Percentiles rank a stretch among this genome's conserved stretches.
Conservation (phyloP, 306 rosid species). For the Hippophae tibetana region DNA sequence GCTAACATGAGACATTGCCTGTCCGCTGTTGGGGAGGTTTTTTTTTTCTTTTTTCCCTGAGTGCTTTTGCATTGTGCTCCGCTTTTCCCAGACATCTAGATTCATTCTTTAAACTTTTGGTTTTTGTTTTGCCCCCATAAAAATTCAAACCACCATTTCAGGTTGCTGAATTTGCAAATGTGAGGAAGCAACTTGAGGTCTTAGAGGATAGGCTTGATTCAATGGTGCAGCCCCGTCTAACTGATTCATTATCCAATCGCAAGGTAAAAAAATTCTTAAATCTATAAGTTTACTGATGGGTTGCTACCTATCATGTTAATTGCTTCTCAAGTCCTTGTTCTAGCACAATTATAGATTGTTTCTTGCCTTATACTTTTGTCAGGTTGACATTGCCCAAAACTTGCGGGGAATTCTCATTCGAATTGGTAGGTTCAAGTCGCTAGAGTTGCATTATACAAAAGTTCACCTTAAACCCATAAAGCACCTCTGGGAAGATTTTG, state of each 20-base stretch:
- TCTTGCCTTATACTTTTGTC: conserved; percentile 8
- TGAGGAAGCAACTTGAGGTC: conserved; percentile 95
- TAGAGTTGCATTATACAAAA: conserved; percentile 80
- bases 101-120: background rate
- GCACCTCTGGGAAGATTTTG: conserved; percentile 90
- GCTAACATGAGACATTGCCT: conserved; percentile 98
- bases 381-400: conserved; percentile 87
- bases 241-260: conserved; percentile 79
- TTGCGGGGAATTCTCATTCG: conserved; percentile 85
- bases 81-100: conserved; percentile 6
- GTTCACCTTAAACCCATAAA: conserved; percentile 88
- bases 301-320: conserved; percentile 1
- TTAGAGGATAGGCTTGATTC: conserved; percentile 89
- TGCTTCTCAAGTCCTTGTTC: conserved; percentile 3
- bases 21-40: conserved; percentile 98
- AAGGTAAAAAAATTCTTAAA: conserved; percentile 38
- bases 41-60: conserved; percentile 14
- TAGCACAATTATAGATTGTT: conserved; percentile 1
- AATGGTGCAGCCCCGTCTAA: conserved; percentile 94
- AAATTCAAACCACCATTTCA: conserved; percentile 7
- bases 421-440: conserved; percentile 92
- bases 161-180: conserved; percentile 99
- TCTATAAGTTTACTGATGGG: background rate
- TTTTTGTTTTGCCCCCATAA: background rate
- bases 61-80: conserved; percentile 3